A percentile compares a stretch with the other conserved stretches of the same genome.
phyloP scores from a whole-genome alignment of 176 grass and related monocot genomes.

The Oryza longistaminata region DNA sequence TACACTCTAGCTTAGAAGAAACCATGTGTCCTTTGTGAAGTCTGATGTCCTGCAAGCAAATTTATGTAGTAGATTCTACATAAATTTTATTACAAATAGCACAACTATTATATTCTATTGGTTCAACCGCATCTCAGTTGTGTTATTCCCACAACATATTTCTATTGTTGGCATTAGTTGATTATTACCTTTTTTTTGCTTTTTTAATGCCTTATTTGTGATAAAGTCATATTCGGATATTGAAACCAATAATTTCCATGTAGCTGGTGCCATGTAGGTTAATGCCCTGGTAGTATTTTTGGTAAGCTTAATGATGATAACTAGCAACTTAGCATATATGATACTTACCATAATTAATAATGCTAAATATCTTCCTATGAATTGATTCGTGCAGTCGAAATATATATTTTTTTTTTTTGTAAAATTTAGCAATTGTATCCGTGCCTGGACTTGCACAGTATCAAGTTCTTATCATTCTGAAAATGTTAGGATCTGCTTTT shows the following conservation, averaged over 20 bases:
- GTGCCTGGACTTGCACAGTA: background rate
- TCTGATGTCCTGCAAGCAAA: background rate
- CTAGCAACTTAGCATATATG: background rate
- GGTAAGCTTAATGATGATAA: background rate
- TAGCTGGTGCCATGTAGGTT: background rate
- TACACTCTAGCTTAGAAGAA: conserved; percentile 1
- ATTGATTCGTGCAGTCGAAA: background rate
- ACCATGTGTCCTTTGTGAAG: conserved; percentile 7
- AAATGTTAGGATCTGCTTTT: background rate
- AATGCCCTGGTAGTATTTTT: conserved; percentile 8
- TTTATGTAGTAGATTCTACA: background rate
- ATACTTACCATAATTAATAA: background rate
- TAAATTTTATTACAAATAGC: background rate
- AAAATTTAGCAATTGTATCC: background rate
- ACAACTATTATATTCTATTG: background rate
- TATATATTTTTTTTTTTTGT: background rate
- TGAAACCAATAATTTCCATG: background rate
- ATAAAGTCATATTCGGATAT: background rate
- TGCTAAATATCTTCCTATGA: background rate
- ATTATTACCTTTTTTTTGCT: background rate
- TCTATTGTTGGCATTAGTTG: background rate
- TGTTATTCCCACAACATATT: background rate
- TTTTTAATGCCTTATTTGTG: conserved; percentile 1
- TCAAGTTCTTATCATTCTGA: background rate
- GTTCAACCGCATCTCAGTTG: background rate